phyloP scores from a whole-genome alignment of 2,329 filamentous ascomycete genomes.

The Lasiodiplodia hormozganensis region DNA sequence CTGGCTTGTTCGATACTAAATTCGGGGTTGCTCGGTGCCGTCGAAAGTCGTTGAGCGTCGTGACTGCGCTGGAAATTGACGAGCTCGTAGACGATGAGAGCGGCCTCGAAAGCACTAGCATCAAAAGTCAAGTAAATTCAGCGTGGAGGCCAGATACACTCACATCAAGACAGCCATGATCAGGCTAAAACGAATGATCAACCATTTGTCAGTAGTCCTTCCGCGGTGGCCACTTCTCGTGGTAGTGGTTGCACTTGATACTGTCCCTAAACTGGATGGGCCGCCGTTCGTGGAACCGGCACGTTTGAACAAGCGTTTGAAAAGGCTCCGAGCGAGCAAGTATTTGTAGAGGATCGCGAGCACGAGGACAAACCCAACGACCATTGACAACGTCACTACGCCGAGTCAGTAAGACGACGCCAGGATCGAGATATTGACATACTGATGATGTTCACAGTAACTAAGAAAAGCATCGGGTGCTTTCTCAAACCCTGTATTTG shows the following conservation, averaged over 20 bases:
- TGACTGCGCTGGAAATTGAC: slow-evolving; percentile 23
- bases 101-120: slow-evolving; percentile 15
- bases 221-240: background rate
- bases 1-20: slow-evolving; percentile 12
- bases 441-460: slow-evolving; percentile 24
- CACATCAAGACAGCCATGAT: slow-evolving; percentile 23
- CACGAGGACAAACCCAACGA: slow-evolving; percentile 5
- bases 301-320: slow-evolving; percentile 11
- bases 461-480: background rate
- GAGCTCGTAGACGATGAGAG: slow-evolving; percentile 17
- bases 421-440: background rate
- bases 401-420: background rate
- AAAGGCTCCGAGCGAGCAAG: slow-evolving; percentile 15
- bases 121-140: background rate
- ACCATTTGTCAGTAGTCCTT: slow-evolving; percentile 17
- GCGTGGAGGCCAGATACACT: background rate
- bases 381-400: slow-evolving; percentile 10
- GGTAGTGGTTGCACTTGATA: background rate
- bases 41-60: background rate
- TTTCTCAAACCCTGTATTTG: background rate
- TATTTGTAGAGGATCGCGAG: slow-evolving; percentile 24
- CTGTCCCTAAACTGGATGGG: background rate
- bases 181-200: slow-evolving; percentile 22
- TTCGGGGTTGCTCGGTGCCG: background rate
- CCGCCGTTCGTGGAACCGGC: background rate